Evolutionary conservation across 1,284 basidiomycete genomes (phyloP), one percentile per base, ranked within the genome.

Genomic region (Boletus calvinii): DNA sequence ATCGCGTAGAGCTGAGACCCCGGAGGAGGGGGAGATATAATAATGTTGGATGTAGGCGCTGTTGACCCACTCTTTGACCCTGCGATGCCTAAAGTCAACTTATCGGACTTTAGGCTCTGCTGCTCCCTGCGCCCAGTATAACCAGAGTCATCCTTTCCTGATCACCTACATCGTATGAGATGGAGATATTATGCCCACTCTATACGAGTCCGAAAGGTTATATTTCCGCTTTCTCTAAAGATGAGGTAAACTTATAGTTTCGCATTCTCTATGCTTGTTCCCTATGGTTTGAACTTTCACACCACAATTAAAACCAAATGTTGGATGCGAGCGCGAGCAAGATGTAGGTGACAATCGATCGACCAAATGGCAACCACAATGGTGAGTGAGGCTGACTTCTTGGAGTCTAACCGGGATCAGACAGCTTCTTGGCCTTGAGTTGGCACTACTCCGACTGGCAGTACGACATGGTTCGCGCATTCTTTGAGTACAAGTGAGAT

Each of bases 1-100:
- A 42, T 62, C 65, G 3, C 67, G 60, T 26, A 67, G 79, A 34
- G 79, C 73, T 38, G 80, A 91, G 62, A 88, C 84, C 36, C 89
- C 89, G 7, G 89, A 91, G 72, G 88, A 91, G 67, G 88, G 89
- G 20, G 88, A 91, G 64, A 91, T 91, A 63, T 90, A 58, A 75
- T 41, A 38, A 36, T 24, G 40, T 42, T 43, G 31, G 40, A 54
- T 10, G 54, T 62, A 46, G 47, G 58, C 50, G 51, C 35, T 24
- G 29, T 51, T 46, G 29, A 43, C 13, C 29, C 20, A 9, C 30
- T 20, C 13, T 31, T 34, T 22, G 31, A 26, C n/a, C 11, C 36
- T 15, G 17, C 26, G 34, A 40, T n/a, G 12, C 32, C 34, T 32
- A 17, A 39, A 17, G 40, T 46, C 50, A 29, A 56, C 54, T 34